These are phyloP conservation scores for Dothideomycetes sp. DNA, from an alignment of 2,329 filamentous ascomycete species.

Conservation along the genomic window DNA sequence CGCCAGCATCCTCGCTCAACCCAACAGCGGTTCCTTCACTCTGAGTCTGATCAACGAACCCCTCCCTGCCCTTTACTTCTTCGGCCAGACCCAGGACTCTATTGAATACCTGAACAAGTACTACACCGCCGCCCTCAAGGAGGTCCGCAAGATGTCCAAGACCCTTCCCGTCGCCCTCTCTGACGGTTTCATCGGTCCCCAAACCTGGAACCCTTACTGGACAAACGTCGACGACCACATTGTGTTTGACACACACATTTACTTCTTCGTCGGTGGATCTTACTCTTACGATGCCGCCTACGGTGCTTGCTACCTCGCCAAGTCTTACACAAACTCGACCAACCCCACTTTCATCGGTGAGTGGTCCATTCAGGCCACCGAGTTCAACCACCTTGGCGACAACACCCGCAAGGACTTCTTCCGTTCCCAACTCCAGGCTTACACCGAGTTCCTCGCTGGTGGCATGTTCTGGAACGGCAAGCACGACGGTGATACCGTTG, in stretches of 20 bases:
- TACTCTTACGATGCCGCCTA: conserved; percentile 1
- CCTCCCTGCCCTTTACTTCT: not conserved
- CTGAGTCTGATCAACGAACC: not conserved
- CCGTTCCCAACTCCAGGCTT: conserved; percentile 6
- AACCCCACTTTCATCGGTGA: conserved; percentile 11
- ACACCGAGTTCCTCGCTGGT: not conserved
- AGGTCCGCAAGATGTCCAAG: conserved; percentile 5
- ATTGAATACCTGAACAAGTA: conserved; percentile 2
- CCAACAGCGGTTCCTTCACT: not conserved
- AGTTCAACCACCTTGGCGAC: conserved; percentile 11
- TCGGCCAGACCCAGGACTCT: not conserved
- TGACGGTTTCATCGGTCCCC: conserved; percentile 8
- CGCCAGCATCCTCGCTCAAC: not conserved
- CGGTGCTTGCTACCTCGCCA: conserved; percentile 3
- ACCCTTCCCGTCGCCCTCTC: conserved; percentile 9
- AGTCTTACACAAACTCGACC: not conserved
- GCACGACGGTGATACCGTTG: not conserved
- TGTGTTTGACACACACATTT: conserved; percentile 12
- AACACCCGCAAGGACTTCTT: conserved; percentile 8
- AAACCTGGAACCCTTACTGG: conserved; percentile 12
- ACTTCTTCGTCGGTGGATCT: conserved; percentile 8
- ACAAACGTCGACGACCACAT: conserved; percentile 1
- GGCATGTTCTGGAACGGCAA: conserved; percentile 12
- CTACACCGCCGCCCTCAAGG: conserved; percentile 1
- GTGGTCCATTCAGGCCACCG: conserved; percentile 3